Percentiles rank a stretch among this genome's conserved stretches.
These are phyloP conservation scores for Nannizziopsis arthrosporioides DNA, from an alignment of 2,329 filamentous ascomycete genomes.

Conservation along the genomic window DNA sequence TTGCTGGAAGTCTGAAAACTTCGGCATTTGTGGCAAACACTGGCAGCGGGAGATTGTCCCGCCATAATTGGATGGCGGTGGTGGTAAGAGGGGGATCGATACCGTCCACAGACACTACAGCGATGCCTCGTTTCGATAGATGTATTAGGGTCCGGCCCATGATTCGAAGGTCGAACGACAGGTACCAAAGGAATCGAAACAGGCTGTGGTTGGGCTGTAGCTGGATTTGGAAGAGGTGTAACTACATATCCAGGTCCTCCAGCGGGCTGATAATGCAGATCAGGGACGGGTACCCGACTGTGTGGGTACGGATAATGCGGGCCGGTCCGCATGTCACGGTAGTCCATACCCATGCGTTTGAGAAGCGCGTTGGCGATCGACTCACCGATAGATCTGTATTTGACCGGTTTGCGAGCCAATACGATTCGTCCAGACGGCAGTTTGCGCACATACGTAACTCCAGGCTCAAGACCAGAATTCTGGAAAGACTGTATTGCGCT, in stretches of 20 bases:
- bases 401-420: conserved; percentile 14
- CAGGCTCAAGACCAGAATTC: conserved; percentile 9
- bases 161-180: background rate
- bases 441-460: conserved; percentile 12
- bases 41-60: background rate
- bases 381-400: conserved; percentile 4
- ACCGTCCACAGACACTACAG: conserved; percentile 13
- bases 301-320: background rate
- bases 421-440: conserved; percentile 14
- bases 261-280: background rate
- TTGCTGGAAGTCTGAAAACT: conserved; percentile 9
- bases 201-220: background rate
- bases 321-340: background rate
- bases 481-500: background rate
- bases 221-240: background rate
- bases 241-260: background rate
- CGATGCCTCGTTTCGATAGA: conserved; percentile 10
- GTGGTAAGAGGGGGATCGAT: conserved; percentile 12
- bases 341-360: background rate
- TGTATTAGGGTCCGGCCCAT: background rate
- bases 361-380: conserved; percentile 8
- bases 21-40: conserved; percentile 12
- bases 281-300: background rate
- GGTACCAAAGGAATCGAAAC: background rate
- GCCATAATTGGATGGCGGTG: conserved; percentile 7